Base-by-base conservation (phyloP, 148 eudicot genomes). In the Silene uniflora region DNA sequence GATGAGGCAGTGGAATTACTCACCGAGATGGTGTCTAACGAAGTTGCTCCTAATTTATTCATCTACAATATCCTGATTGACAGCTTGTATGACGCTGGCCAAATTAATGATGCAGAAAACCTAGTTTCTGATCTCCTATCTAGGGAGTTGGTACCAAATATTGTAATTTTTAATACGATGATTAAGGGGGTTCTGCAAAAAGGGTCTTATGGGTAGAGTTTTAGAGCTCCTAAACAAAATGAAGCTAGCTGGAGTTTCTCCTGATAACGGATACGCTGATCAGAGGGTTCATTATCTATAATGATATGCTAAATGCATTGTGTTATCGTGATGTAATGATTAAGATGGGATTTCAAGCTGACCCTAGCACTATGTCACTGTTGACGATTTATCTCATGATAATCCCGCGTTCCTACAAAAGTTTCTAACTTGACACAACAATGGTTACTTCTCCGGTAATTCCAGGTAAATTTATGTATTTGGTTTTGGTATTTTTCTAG, bases 181-280 rank as follows among this genome's bases (percentile, higher is more conserved):
- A 76, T 76, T 9, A 66, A 66, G 17, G 72, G 78, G n/a, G n/a
- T 21, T 39, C 11, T 76, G 73, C 49, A 56, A 76, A 7, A 44
- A 19, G 14, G 73, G 73, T 21, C 25, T 76, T 16, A 69, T 68
- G 19, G 19, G 49, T 24, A 58, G 44, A 49, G 77, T 71, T 61
- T 22, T 21, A 22, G 61, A 75, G 16, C 27, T 67, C 17, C 35
- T 76, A 11, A 32, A 54, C 10, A 68, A 24, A 32, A 67, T 76
- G 78, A 46, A 24, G 29, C 10, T 4, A 62, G 13, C 22, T 13
- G 14, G 65, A n/a, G 22, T 17, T 1, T 58, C 62, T 58, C 62
- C 62, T 18, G 7, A 58, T 58, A 6, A 4, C 4, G 1, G 22
- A 8, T 62, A 62, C 65, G 10, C 22, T 62, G 9, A 62, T 62